A percentile compares a stretch with the other conserved stretches of the same genome.
phyloP scores from a whole-genome alignment of 306 rosid genomes.

The Pyrus betulifolia region DNA sequence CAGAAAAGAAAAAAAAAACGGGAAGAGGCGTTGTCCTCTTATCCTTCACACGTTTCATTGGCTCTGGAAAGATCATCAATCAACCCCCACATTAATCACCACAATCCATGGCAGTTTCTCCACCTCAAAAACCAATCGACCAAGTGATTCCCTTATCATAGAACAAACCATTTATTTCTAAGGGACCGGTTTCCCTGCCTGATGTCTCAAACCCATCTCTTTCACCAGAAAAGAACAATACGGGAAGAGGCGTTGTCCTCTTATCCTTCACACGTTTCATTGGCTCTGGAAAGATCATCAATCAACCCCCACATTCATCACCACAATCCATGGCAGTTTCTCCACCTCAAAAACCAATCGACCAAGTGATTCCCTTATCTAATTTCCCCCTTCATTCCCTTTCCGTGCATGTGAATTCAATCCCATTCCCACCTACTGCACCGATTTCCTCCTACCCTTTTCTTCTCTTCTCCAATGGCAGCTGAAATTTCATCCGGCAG shows the following conservation, averaged over 20 bases:
- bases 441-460: not conserved
- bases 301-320: conserved; percentile 20
- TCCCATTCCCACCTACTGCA: not conserved
- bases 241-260: conserved; percentile 20
- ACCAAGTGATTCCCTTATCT: conserved; percentile 12
- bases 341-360: conserved; percentile 25
- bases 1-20: not conserved
- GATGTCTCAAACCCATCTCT: conserved; percentile 2
- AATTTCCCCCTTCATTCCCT: not conserved
- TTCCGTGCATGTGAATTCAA: not conserved
- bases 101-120: conserved; percentile 23
- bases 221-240: not conserved
- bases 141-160: conserved; percentile 7
- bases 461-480: conserved; percentile 37
- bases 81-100: conserved; percentile 19
- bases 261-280: conserved; percentile 43
- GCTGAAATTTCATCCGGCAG: conserved; percentile 18
- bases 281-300: conserved; percentile 44
- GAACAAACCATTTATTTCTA: not conserved
- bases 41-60: conserved; percentile 47
- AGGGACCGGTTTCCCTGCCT: conserved; percentile 10
- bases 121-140: conserved; percentile 25
- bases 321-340: conserved; percentile 21
- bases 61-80: conserved; percentile 35
- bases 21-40: conserved; percentile 27